Percentiles rank a stretch among this genome's conserved stretches.
Evolutionary conservation across 2,329 filamentous ascomycete genomes (phyloP).

Genomic region (Beauveria rudraprayagi): DNA sequence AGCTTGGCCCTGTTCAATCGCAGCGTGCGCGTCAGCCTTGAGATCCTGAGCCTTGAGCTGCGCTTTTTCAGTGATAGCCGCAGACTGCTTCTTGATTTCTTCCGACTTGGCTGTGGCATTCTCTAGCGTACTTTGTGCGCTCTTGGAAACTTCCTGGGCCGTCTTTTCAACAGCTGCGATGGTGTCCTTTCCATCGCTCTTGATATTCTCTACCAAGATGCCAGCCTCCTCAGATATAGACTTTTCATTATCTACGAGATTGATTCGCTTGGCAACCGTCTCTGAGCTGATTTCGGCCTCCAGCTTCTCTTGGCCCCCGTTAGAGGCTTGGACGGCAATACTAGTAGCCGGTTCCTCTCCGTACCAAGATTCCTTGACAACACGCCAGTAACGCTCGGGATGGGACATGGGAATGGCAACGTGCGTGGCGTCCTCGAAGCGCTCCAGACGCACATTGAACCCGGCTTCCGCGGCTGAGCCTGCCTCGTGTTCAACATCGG

Average conservation of each 20-base stretch:
- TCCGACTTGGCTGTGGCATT: not conserved
- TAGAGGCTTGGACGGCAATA: not conserved
- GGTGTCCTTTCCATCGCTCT: not conserved
- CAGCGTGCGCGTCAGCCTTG: not conserved
- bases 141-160: not conserved
- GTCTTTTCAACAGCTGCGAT: not conserved
- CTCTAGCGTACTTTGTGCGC: not conserved
- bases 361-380: slow-evolving; percentile 39
- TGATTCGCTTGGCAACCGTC: not conserved
- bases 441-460: slow-evolving; percentile 34
- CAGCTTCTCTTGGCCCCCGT: not conserved
- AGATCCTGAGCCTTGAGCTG: not conserved
- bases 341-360: slow-evolving; percentile 14
- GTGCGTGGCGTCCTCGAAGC: slow-evolving; percentile 40
- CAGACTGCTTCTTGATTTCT: not conserved
- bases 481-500: slow-evolving; percentile 41
- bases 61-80: not conserved
- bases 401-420: slow-evolving; percentile 42
- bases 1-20: slow-evolving; percentile 1
- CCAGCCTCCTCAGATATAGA: not conserved
- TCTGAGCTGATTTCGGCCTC: not conserved
- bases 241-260: not conserved
- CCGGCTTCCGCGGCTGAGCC: slow-evolving; percentile 30
- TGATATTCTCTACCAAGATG: not conserved
- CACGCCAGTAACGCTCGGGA: slow-evolving; percentile 41